Conservation (phyloP, 2,329 filamentous ascomycete genomes). For the Penicillium sp. region DNA sequence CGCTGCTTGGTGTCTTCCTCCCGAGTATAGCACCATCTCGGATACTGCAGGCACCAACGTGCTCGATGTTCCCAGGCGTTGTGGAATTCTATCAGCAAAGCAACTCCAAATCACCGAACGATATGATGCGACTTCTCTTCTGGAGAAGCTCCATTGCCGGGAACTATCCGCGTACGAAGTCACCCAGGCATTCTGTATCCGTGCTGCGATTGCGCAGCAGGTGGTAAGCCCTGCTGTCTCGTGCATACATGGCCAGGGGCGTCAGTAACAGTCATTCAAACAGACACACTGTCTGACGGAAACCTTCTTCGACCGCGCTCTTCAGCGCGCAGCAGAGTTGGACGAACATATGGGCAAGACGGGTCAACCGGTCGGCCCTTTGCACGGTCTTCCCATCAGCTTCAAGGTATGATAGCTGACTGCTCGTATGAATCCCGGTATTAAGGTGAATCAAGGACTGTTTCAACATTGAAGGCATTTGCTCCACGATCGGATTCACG, state of each 20-base stretch:
- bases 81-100: slow-evolving; percentile 7
- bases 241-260: too few relatives aligned
- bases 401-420: slow-evolving; percentile 36
- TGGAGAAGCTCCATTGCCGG: slow-evolving; percentile 3
- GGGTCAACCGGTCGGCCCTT: slow-evolving; percentile 52
- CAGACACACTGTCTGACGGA: slow-evolving; percentile 51
- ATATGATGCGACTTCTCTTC: slow-evolving; percentile 15
- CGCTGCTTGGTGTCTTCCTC: slow-evolving; percentile 11
- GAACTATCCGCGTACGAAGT: slow-evolving; percentile 14
- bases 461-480: slow-evolving; percentile 14
- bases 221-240: slow-evolving; percentile 7
- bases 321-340: slow-evolving; percentile 49
- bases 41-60: slow-evolving; percentile 12
- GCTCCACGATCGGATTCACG: slow-evolving; percentile 52
- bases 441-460: slow-evolving; percentile 10
- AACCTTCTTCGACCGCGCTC: slow-evolving; percentile 51
- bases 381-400: slow-evolving; percentile 61
- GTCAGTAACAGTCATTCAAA: too few relatives aligned
- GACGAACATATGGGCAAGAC: slow-evolving; percentile 45
- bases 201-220: slow-evolving; percentile 19
- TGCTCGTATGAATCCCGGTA: neutral
- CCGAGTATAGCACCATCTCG: slow-evolving; percentile 6
- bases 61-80: slow-evolving; percentile 13
- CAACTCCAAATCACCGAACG: slow-evolving; percentile 17
- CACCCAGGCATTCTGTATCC: slow-evolving; percentile 17